Evolutionary conservation across 768 basidiomycete species (phyloP), one percentile per base, ranked within the genome.

Genomic region (Suillus weaverae): DNA sequence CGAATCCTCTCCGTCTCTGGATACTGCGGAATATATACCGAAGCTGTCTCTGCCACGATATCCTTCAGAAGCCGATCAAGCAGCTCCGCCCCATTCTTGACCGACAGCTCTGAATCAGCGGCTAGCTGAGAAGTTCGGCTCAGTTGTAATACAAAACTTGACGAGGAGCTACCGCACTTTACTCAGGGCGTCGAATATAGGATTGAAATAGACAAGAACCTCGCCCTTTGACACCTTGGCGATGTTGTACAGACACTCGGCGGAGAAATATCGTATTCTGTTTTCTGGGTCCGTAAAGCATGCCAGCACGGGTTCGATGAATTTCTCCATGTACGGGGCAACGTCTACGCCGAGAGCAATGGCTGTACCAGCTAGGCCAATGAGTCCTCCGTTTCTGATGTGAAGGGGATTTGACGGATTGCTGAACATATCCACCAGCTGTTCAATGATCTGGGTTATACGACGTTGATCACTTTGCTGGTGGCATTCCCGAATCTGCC

Each of bases 171-270:
- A 32, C 30, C 71, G 64, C 71, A 96, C 97, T 83, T 98, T 99
- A 83, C 94, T 95, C 66, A 99, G 83, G 1, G 95, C 91, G 77
- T 99, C 97, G 70, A 99, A 99, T 62, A 99, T 94, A 64, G 96
- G 95, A 73, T 99, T 99, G 81, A 98, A 99, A 74, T 96, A 97
- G 16, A 98, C 88, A 64, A 99, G 80, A 38, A 99, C 90, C 76
- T 98, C 97, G 44, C 97, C 97, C 71, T 97, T 97, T 38, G 95
- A 97, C 18, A 97, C 96, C 77, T 96, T 94, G 33, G 92, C 94
- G 68, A 99, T 96, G 78, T 99, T 99, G 81, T 99, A 99, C 67
- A 99, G 80, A 72, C 95, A 97, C 75, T 99, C 97, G 32, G 95
- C 96, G 6, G 97, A 97, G 81, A 97, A 98, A 79, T 99, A 99